Evolutionary conservation across 805 yeast species (phyloP).

Genomic region (Blastobotrys chiropterorum): DNA sequence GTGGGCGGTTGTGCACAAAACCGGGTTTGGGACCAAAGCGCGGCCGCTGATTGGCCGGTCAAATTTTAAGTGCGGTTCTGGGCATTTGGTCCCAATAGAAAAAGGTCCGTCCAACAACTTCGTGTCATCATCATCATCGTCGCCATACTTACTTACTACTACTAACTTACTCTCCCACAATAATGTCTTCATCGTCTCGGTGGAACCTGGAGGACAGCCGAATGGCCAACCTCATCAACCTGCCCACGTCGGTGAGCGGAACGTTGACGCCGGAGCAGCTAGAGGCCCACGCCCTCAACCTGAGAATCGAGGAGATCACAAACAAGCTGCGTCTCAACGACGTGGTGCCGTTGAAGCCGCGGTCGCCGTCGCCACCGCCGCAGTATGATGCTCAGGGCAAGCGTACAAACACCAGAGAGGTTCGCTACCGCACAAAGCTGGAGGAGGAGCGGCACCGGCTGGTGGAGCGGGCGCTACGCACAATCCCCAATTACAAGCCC

Average conservation of each 20-base stretch:
- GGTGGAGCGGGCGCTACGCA: constrained; percentile 65
- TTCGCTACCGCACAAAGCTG: constrained; percentile 49
- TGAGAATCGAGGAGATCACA: constrained; percentile 77
- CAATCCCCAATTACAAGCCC: constrained; percentile 70
- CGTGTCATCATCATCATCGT: background rate
- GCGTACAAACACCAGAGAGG: constrained; percentile 79
- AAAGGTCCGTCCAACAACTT: background rate
- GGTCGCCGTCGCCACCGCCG: constrained; percentile 90
- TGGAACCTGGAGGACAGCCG: constrained; percentile 22
- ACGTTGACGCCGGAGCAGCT: constrained; percentile 69
- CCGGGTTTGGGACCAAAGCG: background rate
- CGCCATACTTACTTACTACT: background rate
- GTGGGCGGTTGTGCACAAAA: too few relatives aligned
- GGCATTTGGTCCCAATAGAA: background rate
- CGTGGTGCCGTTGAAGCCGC: constrained; percentile 40
- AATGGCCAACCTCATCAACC: constrained; percentile 21
- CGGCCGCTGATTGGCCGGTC: background rate
- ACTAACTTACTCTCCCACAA: background rate
- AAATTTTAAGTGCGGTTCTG: background rate
- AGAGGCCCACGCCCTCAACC: constrained; percentile 57
- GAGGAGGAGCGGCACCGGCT: constrained; percentile 77
- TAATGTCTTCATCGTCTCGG: background rate
- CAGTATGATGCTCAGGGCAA: constrained; percentile 77
- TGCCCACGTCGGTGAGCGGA: constrained; percentile 42
- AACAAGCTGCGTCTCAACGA: constrained; percentile 47